phyloP scores from a whole-genome alignment of 2,329 filamentous ascomycete species.

The Pestalotiopsis sp. region DNA sequence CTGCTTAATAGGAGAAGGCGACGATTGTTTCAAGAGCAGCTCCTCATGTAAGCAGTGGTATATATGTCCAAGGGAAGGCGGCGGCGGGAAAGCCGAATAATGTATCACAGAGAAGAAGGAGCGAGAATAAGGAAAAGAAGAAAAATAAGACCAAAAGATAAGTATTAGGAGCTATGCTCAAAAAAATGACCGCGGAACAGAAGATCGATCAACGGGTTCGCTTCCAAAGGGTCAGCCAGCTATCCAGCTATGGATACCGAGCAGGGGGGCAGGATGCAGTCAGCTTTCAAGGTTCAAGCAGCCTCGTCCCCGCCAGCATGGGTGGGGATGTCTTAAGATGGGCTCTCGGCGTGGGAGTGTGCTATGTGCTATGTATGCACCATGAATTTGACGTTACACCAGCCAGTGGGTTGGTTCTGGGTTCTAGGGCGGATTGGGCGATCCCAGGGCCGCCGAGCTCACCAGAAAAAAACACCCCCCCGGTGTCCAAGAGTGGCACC shows the following conservation, averaged over 20 bases:
- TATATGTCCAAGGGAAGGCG: not conserved
- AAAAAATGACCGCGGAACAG: not conserved
- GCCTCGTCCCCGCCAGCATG: conserved; percentile 8
- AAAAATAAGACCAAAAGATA: not conserved
- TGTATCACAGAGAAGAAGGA: not conserved
- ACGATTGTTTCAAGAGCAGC: not conserved
- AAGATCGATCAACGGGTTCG: not conserved
- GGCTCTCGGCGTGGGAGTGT: not conserved
- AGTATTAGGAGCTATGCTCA: not conserved
- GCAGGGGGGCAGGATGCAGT: not conserved
- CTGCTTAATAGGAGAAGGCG: not conserved
- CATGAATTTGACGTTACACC: not conserved
- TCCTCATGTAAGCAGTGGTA: not conserved
- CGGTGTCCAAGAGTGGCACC: not conserved
- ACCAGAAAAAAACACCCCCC: no score
- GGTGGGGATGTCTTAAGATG: not conserved
- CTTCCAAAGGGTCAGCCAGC: not conserved
- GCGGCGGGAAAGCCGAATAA: not conserved
- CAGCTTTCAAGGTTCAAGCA: conserved; percentile 7
- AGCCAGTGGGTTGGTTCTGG: conserved; percentile 7
- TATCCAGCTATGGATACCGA: not conserved
- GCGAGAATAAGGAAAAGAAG: not conserved
- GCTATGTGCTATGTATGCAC: no score
- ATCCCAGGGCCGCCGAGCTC: not conserved
- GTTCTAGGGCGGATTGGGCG: not conserved